phyloP scores from a whole-genome alignment of 2,329 filamentous ascomycete genomes.

The Xylaria multiplex region DNA sequence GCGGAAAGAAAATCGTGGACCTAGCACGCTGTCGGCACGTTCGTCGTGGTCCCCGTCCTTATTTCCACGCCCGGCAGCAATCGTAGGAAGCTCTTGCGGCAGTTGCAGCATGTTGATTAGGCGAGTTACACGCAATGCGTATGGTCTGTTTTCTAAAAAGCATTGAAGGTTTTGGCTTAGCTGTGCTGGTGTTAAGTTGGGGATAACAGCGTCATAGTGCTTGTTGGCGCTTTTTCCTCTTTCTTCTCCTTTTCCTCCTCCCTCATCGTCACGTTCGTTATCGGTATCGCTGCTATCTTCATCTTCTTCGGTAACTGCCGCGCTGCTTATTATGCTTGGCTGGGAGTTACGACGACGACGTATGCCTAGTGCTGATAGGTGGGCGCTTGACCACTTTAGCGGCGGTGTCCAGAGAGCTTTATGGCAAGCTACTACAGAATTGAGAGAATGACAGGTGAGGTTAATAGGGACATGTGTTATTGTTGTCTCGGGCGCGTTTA shows the following conservation, averaged over 20 bases:
- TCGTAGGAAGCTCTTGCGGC: not conserved
- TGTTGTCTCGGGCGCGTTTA: too few relatives aligned
- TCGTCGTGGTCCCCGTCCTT: not conserved
- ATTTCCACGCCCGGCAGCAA: too few relatives aligned
- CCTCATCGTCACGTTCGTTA: not conserved
- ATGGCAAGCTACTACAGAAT: not conserved
- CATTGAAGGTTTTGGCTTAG: not conserved
- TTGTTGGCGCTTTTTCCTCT: not conserved
- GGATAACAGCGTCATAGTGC: constrained; percentile 1
- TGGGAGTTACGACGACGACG: too few relatives aligned
- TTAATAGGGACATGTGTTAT: too few relatives aligned
- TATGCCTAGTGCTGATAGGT: not conserved
- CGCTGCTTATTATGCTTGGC: too few relatives aligned
- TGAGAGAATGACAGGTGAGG: constrained; percentile 2
- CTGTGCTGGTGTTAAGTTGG: constrained; percentile 6
- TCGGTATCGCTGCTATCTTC: constrained; percentile 1
- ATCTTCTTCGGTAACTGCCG: too few relatives aligned
- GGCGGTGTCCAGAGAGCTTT: constrained; percentile 12
- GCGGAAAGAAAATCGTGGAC: constrained; percentile 5
- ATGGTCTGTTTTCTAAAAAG: not conserved
- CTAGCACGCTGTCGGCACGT: not conserved
- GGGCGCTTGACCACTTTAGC: constrained; percentile 10
- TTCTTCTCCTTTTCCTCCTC: too few relatives aligned
- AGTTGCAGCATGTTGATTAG: not conserved
- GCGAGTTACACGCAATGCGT: not conserved